Base-by-base conservation (phyloP, 2,329 filamentous ascomycete genomes). In the Diaporthe australafricana region DNA sequence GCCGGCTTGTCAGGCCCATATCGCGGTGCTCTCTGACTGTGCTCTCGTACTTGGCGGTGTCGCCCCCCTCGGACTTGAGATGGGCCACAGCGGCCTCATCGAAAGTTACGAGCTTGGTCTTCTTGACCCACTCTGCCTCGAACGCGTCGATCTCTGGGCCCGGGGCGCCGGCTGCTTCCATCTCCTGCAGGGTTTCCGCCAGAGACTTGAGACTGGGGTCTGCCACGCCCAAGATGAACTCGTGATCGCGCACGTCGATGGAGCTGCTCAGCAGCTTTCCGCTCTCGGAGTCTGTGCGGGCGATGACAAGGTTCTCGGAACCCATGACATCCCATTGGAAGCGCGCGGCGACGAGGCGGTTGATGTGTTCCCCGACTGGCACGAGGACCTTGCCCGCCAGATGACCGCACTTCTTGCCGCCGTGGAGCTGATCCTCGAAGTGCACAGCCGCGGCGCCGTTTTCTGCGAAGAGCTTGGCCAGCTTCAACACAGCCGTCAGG, bases 251-350 rank as follows among this genome's bases (percentile, higher is more conserved):
- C 7, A 95, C 92, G 79, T 99, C 96, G 74, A 99, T 93, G 17
- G 95, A 94, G 73, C 93, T 97, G 72, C 93, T 97, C 70, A 99
- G 87, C 27, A 99, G 88, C 80, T 92, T 95, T 56, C 96, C 96
- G 74, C 94, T 97, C 83, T 98, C 96, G 0, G 95, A 97, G 82
- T 99, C 96, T 1, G 96, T 98, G 71, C 96, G 92, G 3, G 96
- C 96, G 79, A 99, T 96, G 52, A 98, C 91, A 5, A 98, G 88
- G 81, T 97, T 98, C 84, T 99, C 96, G 67, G 90, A 92, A 57
- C 96, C 96, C 96, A 99, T 98, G 77, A 98, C 88, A 79, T 99
- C 96, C 96, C 96, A 99, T 80, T 99, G 96, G 85, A 98, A 98
- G 72, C 96, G 92, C 3, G 96, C 92, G 1, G 96, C 95, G 25